A percentile compares a stretch with the other conserved stretches of the same genome.
phyloP scores from a whole-genome alignment of 805 yeast genomes.

The Pichia membranifaciens region DNA sequence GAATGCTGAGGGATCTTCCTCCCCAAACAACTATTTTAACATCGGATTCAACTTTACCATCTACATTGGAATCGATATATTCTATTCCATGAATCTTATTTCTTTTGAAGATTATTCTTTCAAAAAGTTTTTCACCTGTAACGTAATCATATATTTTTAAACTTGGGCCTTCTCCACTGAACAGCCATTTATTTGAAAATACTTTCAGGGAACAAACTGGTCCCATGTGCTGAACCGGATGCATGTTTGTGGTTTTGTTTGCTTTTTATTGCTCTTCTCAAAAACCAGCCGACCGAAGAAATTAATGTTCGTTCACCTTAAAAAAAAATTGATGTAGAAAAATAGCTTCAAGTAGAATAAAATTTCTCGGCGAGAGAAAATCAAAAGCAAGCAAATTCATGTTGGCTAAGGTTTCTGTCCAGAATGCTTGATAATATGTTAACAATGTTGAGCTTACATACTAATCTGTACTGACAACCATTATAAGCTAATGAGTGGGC shows the following conservation, averaged over 20 bases:
- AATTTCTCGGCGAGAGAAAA: background rate
- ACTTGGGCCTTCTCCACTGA: slow-evolving; percentile 69
- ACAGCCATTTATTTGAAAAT: slow-evolving; percentile 30
- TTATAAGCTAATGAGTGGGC: background rate
- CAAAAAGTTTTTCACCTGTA: slow-evolving; percentile 29
- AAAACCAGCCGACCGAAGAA: no score
- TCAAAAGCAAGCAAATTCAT: no score
- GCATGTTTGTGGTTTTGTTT: slow-evolving; percentile 2
- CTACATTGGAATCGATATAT: slow-evolving; percentile 18
- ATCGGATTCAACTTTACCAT: slow-evolving; percentile 18
- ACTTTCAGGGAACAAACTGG: slow-evolving; percentile 65
- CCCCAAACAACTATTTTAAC: slow-evolving; percentile 50
- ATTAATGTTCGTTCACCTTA: no score
- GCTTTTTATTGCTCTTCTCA: no score
- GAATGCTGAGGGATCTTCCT: slow-evolving; percentile 57
- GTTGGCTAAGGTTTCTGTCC: no score
- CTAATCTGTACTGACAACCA: background rate
- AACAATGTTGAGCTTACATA: no score
- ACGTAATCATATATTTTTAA: slow-evolving; percentile 49
- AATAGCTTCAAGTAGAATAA: background rate
- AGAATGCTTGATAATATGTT: no score
- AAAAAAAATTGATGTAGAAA: no score
- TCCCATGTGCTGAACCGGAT: slow-evolving; percentile 42
- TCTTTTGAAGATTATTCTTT: slow-evolving; percentile 48
- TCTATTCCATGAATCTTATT: slow-evolving; percentile 82